Evolutionary conservation across 345 rosid species (phyloP).

Genomic region (Eucalyptus guilfoylei): DNA sequence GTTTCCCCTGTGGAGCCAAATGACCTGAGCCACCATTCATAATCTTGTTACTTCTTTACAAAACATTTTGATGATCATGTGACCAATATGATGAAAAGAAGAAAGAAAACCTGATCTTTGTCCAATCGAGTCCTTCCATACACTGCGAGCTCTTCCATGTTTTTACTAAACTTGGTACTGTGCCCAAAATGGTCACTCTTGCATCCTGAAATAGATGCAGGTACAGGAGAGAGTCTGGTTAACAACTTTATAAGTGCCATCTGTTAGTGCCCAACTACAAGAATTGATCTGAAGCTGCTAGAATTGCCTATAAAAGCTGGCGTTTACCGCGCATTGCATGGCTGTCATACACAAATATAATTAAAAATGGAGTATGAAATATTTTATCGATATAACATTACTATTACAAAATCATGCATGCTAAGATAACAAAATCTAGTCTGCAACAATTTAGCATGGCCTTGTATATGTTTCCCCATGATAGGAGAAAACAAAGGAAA

Average conservation of each 20-base stretch:
- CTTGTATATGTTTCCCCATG: not conserved
- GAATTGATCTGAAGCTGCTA: not conserved
- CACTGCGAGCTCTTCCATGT: constrained; percentile 64
- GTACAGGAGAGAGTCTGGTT: not conserved
- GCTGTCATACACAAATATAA: not conserved
- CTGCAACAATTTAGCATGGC: not conserved
- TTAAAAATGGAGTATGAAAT: not conserved
- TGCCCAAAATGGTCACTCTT: constrained; percentile 75
- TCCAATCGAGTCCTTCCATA: constrained; percentile 74
- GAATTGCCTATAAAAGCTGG: not conserved
- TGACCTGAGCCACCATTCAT: constrained; percentile 16
- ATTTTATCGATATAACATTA: not conserved
- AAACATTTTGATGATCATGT: not conserved
- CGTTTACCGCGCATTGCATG: not conserved
- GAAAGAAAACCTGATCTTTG: constrained; percentile 46
- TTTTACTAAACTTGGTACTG: constrained; percentile 88
- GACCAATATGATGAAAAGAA: not conserved
- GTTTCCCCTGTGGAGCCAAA: constrained; percentile 74
- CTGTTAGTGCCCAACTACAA: not conserved
- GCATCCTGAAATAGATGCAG: constrained; percentile 45
- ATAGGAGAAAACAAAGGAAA: not conserved
- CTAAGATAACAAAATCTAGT: not conserved
- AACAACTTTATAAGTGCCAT: not conserved
- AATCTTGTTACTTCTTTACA: not conserved
- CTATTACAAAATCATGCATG: not conserved